Conservation (phyloP, 768 basidiomycete species). For the Lactarius deliciosus region DNA sequence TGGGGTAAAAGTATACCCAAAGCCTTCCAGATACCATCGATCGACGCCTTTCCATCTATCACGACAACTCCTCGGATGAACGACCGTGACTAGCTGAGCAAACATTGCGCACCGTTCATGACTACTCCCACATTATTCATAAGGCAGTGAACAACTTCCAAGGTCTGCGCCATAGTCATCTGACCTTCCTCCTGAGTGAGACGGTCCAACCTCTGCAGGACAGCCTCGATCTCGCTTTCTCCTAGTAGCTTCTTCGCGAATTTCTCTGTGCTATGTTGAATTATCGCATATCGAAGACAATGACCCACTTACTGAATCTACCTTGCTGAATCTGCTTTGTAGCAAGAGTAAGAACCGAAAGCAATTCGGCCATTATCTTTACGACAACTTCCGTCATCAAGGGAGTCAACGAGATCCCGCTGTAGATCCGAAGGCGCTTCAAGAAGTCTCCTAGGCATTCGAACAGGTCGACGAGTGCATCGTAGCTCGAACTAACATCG, state of each 20-base stretch:
- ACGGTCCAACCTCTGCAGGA: neutral
- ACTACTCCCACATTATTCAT: too few relatives aligned
- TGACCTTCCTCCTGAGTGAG: neutral
- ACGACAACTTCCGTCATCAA: neutral
- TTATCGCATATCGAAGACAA: neutral
- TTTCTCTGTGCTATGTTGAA: neutral
- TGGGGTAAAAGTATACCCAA: neutral
- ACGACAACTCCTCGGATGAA: neutral
- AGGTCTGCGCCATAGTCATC: neutral
- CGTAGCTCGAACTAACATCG: neutral
- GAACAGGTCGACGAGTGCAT: neutral
- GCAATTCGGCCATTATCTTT: neutral
- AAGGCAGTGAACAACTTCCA: neutral
- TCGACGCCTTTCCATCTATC: neutral
- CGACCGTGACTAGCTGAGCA: too few relatives aligned
- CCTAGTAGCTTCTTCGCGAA: neutral
- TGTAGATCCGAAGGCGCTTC: neutral
- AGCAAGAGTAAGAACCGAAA: neutral
- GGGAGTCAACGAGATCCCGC: neutral
- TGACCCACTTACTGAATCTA: neutral
- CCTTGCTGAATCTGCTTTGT: neutral
- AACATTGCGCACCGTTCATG: neutral
- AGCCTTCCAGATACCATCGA: neutral
- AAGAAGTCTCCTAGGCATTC: neutral
- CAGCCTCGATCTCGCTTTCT: constrained; percentile 6